Evolutionary conservation across 2,329 filamentous ascomycete genomes (phyloP).

Genomic region (Colletotrichum paranaense): DNA sequence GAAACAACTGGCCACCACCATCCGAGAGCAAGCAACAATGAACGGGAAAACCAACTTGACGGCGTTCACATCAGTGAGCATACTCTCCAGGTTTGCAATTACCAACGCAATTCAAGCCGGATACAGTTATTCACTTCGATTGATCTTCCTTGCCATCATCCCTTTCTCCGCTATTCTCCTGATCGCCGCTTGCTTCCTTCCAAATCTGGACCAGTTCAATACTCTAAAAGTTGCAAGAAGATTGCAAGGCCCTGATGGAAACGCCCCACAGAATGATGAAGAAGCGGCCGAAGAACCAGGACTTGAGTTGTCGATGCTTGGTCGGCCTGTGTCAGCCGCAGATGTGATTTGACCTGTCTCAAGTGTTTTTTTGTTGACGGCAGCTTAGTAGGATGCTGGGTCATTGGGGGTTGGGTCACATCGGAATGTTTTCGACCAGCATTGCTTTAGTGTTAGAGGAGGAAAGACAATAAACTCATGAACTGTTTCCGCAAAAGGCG

Average conservation of each 20-base stretch:
- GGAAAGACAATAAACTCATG: neutral
- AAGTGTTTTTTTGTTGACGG: neutral
- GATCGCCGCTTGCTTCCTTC: conserved; percentile 49
- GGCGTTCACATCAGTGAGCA: conserved; percentile 42
- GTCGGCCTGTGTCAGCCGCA: neutral
- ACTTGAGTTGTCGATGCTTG: neutral
- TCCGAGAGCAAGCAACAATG: conserved; percentile 44
- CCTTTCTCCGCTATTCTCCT: conserved; percentile 54
- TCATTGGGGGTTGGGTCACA: neutral
- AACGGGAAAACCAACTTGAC: conserved; percentile 37
- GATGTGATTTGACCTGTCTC: neutral
- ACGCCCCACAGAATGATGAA: neutral
- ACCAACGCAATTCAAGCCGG: conserved; percentile 48
- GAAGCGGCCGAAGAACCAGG: neutral
- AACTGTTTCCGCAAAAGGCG: neutral
- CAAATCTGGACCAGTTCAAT: conserved; percentile 54
- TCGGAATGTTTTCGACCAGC: neutral
- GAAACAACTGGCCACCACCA: conserved; percentile 45
- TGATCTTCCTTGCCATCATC: conserved; percentile 54
- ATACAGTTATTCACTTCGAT: conserved; percentile 55
- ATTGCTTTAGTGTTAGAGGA: neutral
- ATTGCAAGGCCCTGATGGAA: neutral
- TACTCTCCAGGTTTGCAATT: conserved; percentile 47
- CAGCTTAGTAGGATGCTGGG: neutral
- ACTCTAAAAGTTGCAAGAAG: neutral